phyloP scores from a whole-genome alignment of 768 basidiomycete genomes.

The Collybia mongolica region DNA sequence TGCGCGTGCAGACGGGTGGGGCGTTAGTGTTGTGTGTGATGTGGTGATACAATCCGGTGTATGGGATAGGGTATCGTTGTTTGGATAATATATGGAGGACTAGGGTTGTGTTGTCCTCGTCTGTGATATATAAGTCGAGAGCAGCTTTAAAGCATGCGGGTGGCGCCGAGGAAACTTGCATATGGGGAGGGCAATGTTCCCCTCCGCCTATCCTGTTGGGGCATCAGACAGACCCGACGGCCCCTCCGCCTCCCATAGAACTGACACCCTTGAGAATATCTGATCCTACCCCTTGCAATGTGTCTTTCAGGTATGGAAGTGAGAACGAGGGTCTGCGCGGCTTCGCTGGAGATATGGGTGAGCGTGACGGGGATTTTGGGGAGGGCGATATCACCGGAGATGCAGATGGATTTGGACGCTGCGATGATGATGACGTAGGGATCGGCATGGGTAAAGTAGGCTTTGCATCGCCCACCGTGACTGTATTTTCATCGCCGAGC shows the following conservation, averaged over 20 bases:
- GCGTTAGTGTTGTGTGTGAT: too few species aligned
- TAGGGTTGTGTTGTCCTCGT: neutral
- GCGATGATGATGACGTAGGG: neutral
- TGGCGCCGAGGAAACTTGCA: too few species aligned
- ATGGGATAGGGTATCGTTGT: too few species aligned
- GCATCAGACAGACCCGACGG: constrained; percentile 1
- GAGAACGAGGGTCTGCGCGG: constrained; percentile 1
- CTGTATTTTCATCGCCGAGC: neutral
- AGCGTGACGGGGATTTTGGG: neutral
- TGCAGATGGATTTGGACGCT: neutral
- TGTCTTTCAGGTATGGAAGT: neutral
- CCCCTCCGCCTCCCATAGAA: constrained; percentile 1
- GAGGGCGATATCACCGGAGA: neutral
- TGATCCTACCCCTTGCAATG: constrained; percentile 2
- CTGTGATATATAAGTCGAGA: neutral
- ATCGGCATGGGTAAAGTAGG: neutral
- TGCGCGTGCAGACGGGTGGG: too few species aligned
- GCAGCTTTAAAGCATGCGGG: too few species aligned
- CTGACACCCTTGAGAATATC: constrained; percentile 7
- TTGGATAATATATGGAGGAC: neutral
- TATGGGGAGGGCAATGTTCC: too few species aligned
- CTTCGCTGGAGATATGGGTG: neutral
- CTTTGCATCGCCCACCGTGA: neutral
- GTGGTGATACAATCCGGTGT: too few species aligned
- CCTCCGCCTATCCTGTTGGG: too few species aligned